Evolutionary conservation across 805 yeast species (phyloP).

Genomic region (Candida chauliodis): DNA sequence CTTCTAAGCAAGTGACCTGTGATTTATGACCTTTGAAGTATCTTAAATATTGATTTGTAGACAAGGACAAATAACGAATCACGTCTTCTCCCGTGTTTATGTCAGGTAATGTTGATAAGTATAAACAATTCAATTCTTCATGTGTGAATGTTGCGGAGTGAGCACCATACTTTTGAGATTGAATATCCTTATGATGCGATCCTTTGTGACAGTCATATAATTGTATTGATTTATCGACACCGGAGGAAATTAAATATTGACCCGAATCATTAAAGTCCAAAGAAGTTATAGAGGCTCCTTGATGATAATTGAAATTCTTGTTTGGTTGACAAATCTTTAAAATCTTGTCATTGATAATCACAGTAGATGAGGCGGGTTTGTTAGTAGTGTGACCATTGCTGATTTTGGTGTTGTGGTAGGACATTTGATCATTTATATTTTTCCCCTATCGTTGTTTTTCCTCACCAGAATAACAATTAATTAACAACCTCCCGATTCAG

Average conservation of each 20-base stretch:
- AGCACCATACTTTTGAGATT: constrained; percentile 89
- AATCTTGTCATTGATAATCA: constrained; percentile 22
- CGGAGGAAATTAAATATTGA: constrained; percentile 67
- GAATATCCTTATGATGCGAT: constrained; percentile 60
- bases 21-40: constrained; percentile 87
- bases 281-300: constrained; percentile 58
- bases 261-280: constrained; percentile 84
- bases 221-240: constrained; percentile 79
- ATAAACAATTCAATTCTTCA: constrained; percentile 64
- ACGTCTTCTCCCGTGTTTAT: constrained; percentile 55
- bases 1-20: constrained; percentile 67
- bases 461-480: too few relatives aligned
- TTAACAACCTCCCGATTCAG: too few relatives aligned
- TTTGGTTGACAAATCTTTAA: constrained; percentile 30
- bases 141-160: constrained; percentile 84
- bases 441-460: not conserved
- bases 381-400: not conserved
- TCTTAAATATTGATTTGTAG: constrained; percentile 74
- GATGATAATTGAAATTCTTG: constrained; percentile 50
- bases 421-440: not conserved
- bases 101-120: constrained; percentile 65
- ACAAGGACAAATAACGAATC: constrained; percentile 70
- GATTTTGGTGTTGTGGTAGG: not conserved
- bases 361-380: constrained; percentile 16
- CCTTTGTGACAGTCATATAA: constrained; percentile 76